Base-by-base conservation (phyloP, 768 basidiomycete species). In the Ramaria rubella region DNA sequence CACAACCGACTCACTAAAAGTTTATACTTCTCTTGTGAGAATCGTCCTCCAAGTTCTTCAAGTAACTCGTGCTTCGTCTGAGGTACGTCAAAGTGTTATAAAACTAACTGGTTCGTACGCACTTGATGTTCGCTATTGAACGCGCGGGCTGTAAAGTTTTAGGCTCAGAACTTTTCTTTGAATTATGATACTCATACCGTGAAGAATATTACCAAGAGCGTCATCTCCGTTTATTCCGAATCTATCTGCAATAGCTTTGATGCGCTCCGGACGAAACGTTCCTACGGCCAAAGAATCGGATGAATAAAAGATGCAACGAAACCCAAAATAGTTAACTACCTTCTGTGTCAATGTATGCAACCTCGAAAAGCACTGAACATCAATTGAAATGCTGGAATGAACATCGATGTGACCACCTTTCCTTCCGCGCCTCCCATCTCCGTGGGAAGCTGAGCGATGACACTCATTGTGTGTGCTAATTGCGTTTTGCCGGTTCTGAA, bases 401-500 rank as follows among this genome's bases (percentile, higher is more conserved):
- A 23, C 6, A n/a, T 30, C 45, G 58, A 55, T 56, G 56, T 42
- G 46, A 59, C 44, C 52, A 85, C 89, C 77, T 91, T 95, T 40
- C 94, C 94, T 14, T 87, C 79, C 1, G 90, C 94, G 6, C 94
- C 94, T 5, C 93, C 94, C 64, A 94, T 78, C 49, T 95, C 93
- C 2, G 82, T 75, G 27, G 94, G 94, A 44, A 97, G 80, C 66
- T 98, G 94, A 4, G 91, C 72, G 4, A 94, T 75, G 6, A 98
- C 90, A 63, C 90, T 91, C 80, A 96, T 87, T 12, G 94, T 98
- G 70, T 96, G 95, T 24, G 91, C 92, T 49, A 95, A 76, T 67
- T 98, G 95, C 5, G 94, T 96, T 72, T 95, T 94, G 29, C 94
- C 94, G 0, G 95, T 97, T 30, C 94, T 81, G 70, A 89, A 97